Evolutionary conservation across 2,329 filamentous ascomycete species (phyloP), one percentile per base, ranked within the genome.

Genomic region (Endocalyx cinctus): DNA sequence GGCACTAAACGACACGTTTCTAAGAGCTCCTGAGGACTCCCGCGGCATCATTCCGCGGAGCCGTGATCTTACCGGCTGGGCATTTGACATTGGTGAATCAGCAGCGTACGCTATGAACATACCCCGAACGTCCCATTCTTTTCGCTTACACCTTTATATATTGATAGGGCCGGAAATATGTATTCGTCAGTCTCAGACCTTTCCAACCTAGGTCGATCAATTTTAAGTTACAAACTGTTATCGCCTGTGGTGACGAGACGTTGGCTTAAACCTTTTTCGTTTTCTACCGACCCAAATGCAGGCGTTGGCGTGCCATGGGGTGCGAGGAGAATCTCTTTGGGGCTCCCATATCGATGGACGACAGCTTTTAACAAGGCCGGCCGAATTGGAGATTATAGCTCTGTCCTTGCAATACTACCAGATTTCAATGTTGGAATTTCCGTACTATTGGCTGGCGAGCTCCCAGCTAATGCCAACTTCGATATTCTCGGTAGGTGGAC

Each of bases 401-500:
- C 56, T 2, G 50, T 59, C 7, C 33, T 70, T 1, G 57, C 57
- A 2, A 45, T 71, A 5, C 39, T 69, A 4, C 66, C 64, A 1
- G 64, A 69, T 37, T 66, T 58, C 30, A 55, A 62, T 29, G 48
- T 64, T 11, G 66, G 66, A 1, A 62, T 69, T 36, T 54, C 50
- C 2, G 46, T 67, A 13, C 48, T 69, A 1, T 41, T 56, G 2
- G 66, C 62, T 8, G 62, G 59, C 11, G 35, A 48, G 6, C 29
- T 54, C 10, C 46, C 52, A 1, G 41, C 42, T 6, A 58, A 59
- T 25, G 42, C 43, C 6, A 52, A 48, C 18, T 58, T 55, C 35
- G 29, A 44, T 18, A 38, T 57, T 25, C 40, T 52, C 18, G 55
- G 50, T 51, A 45, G 6, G 39, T 13, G 26, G 22, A 18, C 23